Base-by-base conservation (phyloP, 441 rosid species). In the Kokia cookei region DNA sequence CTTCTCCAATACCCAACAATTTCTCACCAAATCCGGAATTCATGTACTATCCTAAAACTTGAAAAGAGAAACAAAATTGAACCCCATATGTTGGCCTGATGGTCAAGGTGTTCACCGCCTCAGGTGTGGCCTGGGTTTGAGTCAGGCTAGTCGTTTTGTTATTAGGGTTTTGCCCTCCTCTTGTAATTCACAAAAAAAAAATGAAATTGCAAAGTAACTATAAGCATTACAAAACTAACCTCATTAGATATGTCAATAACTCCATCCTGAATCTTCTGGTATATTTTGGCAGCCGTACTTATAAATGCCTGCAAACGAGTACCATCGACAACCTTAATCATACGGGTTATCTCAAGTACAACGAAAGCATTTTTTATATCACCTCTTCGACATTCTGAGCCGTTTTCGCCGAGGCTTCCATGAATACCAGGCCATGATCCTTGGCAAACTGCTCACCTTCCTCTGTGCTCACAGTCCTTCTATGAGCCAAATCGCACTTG, bases 331-430 rank as follows among this genome's bases (percentile, higher is more conserved):
- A 43, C 53, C 54, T 43, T 65, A 24, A 12, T 45, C 12, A 6
- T 65, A 43, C 37, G 3, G 5, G 10, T 65, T 54, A 17, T 47
- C 69, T 65, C 35, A 61, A 7, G 53, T 32, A 66, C 4, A 2
- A 42, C 2, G 7, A 72, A 14, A 61, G 26, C 59, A 48, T 11
- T 67, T 26, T 43, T 24, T 26, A 24, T 5, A 27, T 17, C 48
- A 42, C 77, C 85, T 86, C 90, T 57, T 86, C 90, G 59, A 86
- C 90, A 77, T 86, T 86, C 57, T 83, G 90, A 76, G 88, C 85
- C 17, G 90, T 84, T 80, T 84, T 84, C 5, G 90, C 90, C 37
- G 90, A 86, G 50, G 86, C 90, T 79, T 86, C 90, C 79, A 84
- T 78, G 81, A 86, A 86, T 24, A 86, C 43, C 22, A 84, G 74